Evolutionary conservation across 2,329 filamentous ascomycete species (phyloP), one percentile per base, ranked within the genome.

Genomic region (Exophiala calicioides): DNA sequence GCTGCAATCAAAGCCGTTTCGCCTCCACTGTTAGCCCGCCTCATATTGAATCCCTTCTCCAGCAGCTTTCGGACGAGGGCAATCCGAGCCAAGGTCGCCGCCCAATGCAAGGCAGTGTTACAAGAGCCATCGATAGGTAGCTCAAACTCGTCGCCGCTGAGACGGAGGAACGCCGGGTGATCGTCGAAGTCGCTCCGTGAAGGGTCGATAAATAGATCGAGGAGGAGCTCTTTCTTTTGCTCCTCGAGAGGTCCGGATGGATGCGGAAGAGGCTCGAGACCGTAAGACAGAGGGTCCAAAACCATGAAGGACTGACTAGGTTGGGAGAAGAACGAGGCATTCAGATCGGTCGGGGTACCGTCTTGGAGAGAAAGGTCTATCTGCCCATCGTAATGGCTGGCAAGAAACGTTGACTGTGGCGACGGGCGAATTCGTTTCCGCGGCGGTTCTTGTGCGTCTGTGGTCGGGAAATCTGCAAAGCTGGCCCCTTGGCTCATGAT

Each of bases 1-100:
- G 93, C 90, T 51, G 91, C 86, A 78, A 97, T 95, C 32, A 98
- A 71, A 0, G 93, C 88, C 1, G 90, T 96, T 67, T 97, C 90
- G 10, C 93, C 93, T 1, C 85, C 86, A 18, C 84, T 83, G 61
- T 97, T 98, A 1, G 95, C 85, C 21, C 93, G 81, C 64, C 85
- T 88, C 35, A 95, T 89, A 57, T 85, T 95, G 1, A 91, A 90
- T 1, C 93, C 93, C 35, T 86, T 85, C 4, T 82, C 77, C 44
- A 97, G 87, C 8, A 98, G 76, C 0, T 90, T 79, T 43, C 87
- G 83, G 46, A 97, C 75, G 4, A 98, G 76, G 1, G 87, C 80
- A 64, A 95, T 85, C 12, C 91, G 85, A 2, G 90, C 90, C 35
- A 98, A 76, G 3, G 93, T 96, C 4, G 93, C 90, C 2, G 93